Conservation (phyloP, 306 rosid genomes). For the Fagus crenata region DNA sequence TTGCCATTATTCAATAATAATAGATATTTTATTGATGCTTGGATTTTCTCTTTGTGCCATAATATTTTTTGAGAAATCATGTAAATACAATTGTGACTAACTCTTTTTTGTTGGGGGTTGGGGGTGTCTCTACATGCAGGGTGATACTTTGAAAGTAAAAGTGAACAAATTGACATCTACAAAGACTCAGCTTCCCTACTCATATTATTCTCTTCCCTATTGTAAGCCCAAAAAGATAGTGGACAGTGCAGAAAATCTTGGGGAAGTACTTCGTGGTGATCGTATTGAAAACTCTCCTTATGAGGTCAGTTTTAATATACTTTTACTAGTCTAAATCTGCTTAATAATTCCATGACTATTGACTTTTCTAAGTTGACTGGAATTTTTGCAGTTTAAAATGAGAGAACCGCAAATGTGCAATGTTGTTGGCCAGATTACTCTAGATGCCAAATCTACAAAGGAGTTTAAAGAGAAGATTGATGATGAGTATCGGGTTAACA, state of each 20-base stretch:
- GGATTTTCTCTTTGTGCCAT: not conserved
- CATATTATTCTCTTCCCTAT: constrained; percentile 83
- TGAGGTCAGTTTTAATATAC: constrained; percentile 55
- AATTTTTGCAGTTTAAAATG: constrained; percentile 82
- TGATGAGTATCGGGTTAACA: constrained; percentile 97
- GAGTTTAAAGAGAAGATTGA: constrained; percentile 87
- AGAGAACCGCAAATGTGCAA: constrained; percentile 88
- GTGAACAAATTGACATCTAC: constrained; percentile 89
- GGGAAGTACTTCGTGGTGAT: constrained; percentile 99
- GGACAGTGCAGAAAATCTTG: constrained; percentile 95
- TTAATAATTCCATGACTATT: constrained; percentile 23
- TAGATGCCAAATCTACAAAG: constrained; percentile 79
- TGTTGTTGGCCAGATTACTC: constrained; percentile 51
- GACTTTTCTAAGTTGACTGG: constrained; percentile 8
- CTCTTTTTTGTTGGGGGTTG: too few relatives aligned
- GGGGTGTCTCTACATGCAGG: constrained; percentile 56
- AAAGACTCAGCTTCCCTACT: constrained; percentile 98
- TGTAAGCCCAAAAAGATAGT: constrained; percentile 57
- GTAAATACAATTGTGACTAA: not conserved
- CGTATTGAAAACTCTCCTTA: constrained; percentile 93
- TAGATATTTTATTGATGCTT: not conserved
- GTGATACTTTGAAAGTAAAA: constrained; percentile 82
- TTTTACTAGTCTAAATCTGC: not conserved
- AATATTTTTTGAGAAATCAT: not conserved
- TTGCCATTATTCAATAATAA: not conserved